Base-by-base conservation (phyloP, 495 filamentous ascomycete genomes). In the Filosporella fistucella region DNA sequence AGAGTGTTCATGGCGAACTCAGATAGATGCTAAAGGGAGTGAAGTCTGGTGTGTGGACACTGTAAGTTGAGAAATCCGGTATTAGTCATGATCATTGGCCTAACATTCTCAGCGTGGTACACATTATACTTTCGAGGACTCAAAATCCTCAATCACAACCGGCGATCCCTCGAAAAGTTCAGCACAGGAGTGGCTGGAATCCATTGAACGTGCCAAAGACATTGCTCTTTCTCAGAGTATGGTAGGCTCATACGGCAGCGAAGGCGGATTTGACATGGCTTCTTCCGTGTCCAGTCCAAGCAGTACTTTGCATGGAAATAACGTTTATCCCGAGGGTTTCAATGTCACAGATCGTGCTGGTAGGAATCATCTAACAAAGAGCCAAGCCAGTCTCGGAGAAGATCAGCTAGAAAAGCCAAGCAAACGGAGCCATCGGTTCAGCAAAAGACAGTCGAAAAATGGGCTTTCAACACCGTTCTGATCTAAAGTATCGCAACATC, bases 21-120 rank as follows among this genome's bases (percentile, higher is more conserved):
- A 85, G 41, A 74, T 84, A 30, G 90, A 95, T 62, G 72, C 80
- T 29, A 95, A 94, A 62, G 89, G 89, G 16, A 74, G 88, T 60
- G 82, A 80, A 14, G 85, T 83, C 24, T 99, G 93, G 91, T 84
- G 82, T 63, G 81, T 97, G 40, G 91, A 97, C 66, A 96, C 89
- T 51, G 94, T 99, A 77, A 49, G 40, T 5, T 44, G 13, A 17
- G 51, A 2, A 20, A 25, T 23, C 28, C 18, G 14, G 22, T 2
- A n/a, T 25, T 7, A 12, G 7, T 28, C 14, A 33, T 23, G 7
- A 12, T 11, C 3, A 28, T 28, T 33, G 7, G 47, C 41, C 38
- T 47, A 45, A 14, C 12, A n/a, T 33, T 32, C 30, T 5, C 33
- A 97, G 94, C 79, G 80, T 47, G 90, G 95, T 35, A 86, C 89